Conservation (phyloP, 2,329 filamentous ascomycete species). For the Shiraia bambusicola region DNA sequence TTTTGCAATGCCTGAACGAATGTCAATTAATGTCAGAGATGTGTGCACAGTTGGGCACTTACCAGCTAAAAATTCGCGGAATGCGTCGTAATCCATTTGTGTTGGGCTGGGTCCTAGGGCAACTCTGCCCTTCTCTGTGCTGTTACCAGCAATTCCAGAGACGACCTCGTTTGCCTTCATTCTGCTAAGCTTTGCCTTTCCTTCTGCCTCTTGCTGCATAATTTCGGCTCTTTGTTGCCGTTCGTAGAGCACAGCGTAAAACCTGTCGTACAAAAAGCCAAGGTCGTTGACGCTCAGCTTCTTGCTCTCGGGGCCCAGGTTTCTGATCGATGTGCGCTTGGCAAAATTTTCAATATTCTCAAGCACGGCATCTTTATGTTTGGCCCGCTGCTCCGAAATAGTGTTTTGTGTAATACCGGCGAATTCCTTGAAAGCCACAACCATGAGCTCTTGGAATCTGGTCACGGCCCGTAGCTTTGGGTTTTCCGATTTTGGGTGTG, state of each 20-base stretch:
- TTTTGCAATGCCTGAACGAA: constrained; percentile 68
- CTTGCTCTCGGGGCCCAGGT: constrained; percentile 94
- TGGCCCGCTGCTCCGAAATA: constrained; percentile 82
- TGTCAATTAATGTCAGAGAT: constrained; percentile 7
- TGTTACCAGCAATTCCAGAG: constrained; percentile 49
- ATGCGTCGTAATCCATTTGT: constrained; percentile 96
- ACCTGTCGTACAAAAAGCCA: constrained; percentile 87
- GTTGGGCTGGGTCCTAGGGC: constrained; percentile 86
- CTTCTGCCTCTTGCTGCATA: constrained; percentile 65
- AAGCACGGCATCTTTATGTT: constrained; percentile 91
- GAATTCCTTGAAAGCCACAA: constrained; percentile 98
- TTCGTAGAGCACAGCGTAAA: constrained; percentile 90
- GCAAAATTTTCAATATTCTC: constrained; percentile 97
- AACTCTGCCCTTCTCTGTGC: constrained; percentile 80
- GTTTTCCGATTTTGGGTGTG: constrained; percentile 93
- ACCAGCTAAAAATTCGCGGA: constrained; percentile 84
- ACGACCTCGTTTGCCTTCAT: constrained; percentile 55
- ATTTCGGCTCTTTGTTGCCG: constrained; percentile 79
- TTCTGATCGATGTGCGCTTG: constrained; percentile 93
- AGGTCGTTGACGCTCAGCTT: constrained; percentile 82
- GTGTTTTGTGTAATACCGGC: constrained; percentile 91
- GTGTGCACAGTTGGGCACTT: constrained; percentile 6
- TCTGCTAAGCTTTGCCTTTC: constrained; percentile 66
- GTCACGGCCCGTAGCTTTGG: constrained; percentile 92
- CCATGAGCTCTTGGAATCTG: constrained; percentile 96